Base-by-base conservation (phyloP, 768 basidiomycete species). In the Mycena epipterygia region DNA sequence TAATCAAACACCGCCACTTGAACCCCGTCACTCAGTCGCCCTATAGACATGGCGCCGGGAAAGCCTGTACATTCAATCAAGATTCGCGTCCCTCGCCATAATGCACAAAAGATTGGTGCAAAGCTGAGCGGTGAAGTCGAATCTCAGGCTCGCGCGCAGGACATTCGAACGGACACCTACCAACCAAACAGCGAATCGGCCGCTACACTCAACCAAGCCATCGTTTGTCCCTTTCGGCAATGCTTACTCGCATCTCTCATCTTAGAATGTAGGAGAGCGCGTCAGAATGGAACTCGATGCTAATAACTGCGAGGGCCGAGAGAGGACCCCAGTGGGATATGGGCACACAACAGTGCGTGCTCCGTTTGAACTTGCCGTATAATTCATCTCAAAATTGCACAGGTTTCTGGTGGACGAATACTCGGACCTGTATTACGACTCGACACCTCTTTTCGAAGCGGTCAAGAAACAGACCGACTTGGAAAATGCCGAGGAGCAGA, bases 321-420 rank as follows among this genome's bases (percentile, higher is more conserved):
- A 85, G 94, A 68, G 94, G 94, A 0, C 94, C 94, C 5, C 94
- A 95, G 75, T 95, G 94, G 94, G 94, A 95, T 78, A 85, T 95
- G 42, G 93, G 93, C 21, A 94, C 94, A 17, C 94, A 95, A 78
- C 91, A 93, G 94, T 95, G 74, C 74, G 92, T 86, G 55, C 19
- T 7, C 23, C 52, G 32, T 27, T 65, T 48, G 19, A 56, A 14
- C 33, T 12, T n/a, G 14, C 14, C 35, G 48, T 27, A 67, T 23
- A 48, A n/a, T 69, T 41, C 21, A 41, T 39, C 51, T 55, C 41
- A 44, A 59, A 55, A 32, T 30, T 56, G 21, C 64, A 39, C 67
- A 95, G 93, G 73, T 95, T 94, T 77, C 85, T 90, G n/a, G 90
- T 94, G 3, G 94, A 95, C 75, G 83, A 89, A 77, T 84, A 86